Percentiles rank a stretch among this genome's conserved stretches.
phyloP scores from a whole-genome alignment of 2,329 filamentous ascomycete genomes.

The Phaeophleospora eucalypticola region DNA sequence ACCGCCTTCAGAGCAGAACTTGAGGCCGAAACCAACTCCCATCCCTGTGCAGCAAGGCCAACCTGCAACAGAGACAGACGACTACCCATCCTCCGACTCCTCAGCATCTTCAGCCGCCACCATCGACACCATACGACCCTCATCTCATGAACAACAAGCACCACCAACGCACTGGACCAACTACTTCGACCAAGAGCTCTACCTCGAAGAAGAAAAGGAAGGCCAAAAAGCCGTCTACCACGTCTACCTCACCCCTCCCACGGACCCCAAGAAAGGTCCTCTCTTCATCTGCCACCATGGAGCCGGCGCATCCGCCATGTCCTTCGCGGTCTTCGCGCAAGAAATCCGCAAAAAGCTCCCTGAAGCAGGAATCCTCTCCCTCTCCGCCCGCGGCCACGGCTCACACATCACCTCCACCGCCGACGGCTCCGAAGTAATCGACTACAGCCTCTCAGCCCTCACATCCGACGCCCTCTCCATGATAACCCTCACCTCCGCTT shows the following conservation, averaged over 20 bases:
- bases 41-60: slow-evolving; percentile 12
- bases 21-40: slow-evolving; percentile 21
- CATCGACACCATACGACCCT: slow-evolving; percentile 47
- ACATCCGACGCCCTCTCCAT: slow-evolving; percentile 68
- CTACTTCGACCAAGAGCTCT: slow-evolving; percentile 86
- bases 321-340: slow-evolving; percentile 76
- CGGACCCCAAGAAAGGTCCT: slow-evolving; percentile 58
- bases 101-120: slow-evolving; percentile 88
- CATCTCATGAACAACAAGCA: slow-evolving; percentile 39
- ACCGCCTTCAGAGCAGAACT: slow-evolving; percentile 5
- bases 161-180: slow-evolving; percentile 78
- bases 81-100: slow-evolving; percentile 49
- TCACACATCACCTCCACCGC: slow-evolving; percentile 51
- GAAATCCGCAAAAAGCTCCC: slow-evolving; percentile 76
- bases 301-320: slow-evolving; percentile 86
- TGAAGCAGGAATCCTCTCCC: slow-evolving; percentile 73
- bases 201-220: slow-evolving; percentile 52
- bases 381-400: slow-evolving; percentile 86
- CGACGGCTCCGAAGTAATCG: slow-evolving; percentile 43
- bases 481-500: slow-evolving; percentile 59
- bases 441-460: slow-evolving; percentile 70
- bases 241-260: slow-evolving; percentile 79
- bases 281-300: slow-evolving; percentile 94
- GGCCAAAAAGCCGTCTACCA: slow-evolving; percentile 62
- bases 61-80: slow-evolving; percentile 31